Evolutionary conservation across 805 yeast genomes (phyloP), one percentile per base, ranked within the genome.

Genomic region (Lipomyces lipofer): DNA sequence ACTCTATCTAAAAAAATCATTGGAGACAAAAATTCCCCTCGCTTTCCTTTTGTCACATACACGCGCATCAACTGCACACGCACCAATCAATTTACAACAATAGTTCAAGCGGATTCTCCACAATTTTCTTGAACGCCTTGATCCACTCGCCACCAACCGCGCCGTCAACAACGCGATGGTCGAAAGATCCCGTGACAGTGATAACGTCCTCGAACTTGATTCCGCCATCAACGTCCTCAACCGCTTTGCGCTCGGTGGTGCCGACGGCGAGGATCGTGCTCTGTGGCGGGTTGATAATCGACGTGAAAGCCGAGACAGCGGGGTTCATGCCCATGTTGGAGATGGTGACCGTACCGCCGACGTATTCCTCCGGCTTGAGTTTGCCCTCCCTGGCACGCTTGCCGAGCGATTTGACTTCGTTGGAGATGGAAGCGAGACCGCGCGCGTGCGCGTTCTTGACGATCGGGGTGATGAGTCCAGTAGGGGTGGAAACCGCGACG

Each of bases 261-360:
- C 97, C 96, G 65, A 94, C 81, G 59, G 99, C 99, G 66, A 94
- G 75, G 68, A 94, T 94, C 47, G 96, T 84, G 48, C 91, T 80
- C 76, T 92, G 99, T 51, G 99, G 99, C 60, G 97, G 98, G 82
- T 94, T 94, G 73, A 94, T 85, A 74, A 94, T 94, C 33, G 99
- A 92, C 28, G 99, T 92, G 83, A 94, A 94, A 71, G 86, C 69
- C 62, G 83, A 79, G 44, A 92, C 97, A 52, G 99, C 98, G 54
- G 77, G 82, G 83, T 94, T 94, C 99, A 94, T 94, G 71, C 99
- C 99, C 80, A 94, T 79, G 85, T 94, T 94, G 63, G 98, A 94
- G 69, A 94, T 92, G 72, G 97, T 90, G 73, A 94, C 88, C 66
- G 99, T 91, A 70, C 99, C 99, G 67, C 99, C 99, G 81, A 89